Evolutionary conservation across 140 eudicot genomes (phyloP), one percentile per base, ranked within the genome.

Genomic region (Cichorium intybus): DNA sequence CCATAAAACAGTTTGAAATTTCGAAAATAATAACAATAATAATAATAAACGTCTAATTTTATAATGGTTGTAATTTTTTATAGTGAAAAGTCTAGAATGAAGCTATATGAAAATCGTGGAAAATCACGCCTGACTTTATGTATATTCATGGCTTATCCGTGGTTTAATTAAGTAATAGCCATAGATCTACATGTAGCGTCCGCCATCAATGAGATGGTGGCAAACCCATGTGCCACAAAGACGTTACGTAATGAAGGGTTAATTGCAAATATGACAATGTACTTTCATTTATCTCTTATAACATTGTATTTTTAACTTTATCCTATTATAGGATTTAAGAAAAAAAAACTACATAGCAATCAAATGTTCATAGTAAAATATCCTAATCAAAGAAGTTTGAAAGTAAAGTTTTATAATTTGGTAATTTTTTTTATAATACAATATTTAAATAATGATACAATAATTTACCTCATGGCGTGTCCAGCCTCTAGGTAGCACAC

Each of bases 381-480:
- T n/a, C n/a, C n/a, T n/a, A n/a, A n/a, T n/a, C n/a, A n/a, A n/a
- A n/a, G n/a, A n/a, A n/a, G n/a, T n/a, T n/a, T n/a, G n/a, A n/a
- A n/a, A n/a, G n/a, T n/a, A n/a, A n/a, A n/a, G n/a, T n/a, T n/a
- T n/a, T n/a, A n/a, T n/a, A n/a, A n/a, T n/a, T n/a, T n/a, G n/a
- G n/a, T n/a, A n/a, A n/a, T n/a, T n/a, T n/a, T n/a, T n/a, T n/a
- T n/a, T n/a, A n/a, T n/a, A n/a, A n/a, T n/a, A n/a, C n/a, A n/a
- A n/a, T n/a, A n/a, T n/a, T 15, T 20, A 43, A 53, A 76, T 76
- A 69, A 76, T 76, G 76, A 55, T 21, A 56, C 78, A 73, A 73
- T 73, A 45, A 73, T 73, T 34, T 60, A 55, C 41, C 64, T 71
- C 77, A 71, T 71, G 77, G 81, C 56, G 16, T 76, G 77, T 70